Conservation (phyloP, 129 eudicot genomes). For the carrot (Daucus carota) region DH1_v3.0 NC_030381.2:52020001-52020500, state of each 20-base stretch:
- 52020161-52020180: too few relatives aligned
- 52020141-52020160: too few relatives aligned
- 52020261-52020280: background rate
- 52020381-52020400: background rate
- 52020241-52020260: background rate
- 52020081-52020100: background rate
- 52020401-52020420: background rate
- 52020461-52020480: background rate
- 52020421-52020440: background rate
- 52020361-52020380: background rate
- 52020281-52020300: background rate
- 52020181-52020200: too few relatives aligned
- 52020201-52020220: too few relatives aligned
- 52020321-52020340: background rate
- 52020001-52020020: background rate
- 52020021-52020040: background rate
- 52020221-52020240: too few relatives aligned
- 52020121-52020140: background rate
- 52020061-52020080: background rate
- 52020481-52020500: background rate
- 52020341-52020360: too few relatives aligned
- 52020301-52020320: slow-evolving; percentile 1
- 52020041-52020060: slow-evolving; percentile 1
- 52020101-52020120: background rate
- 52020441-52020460: background rate